phyloP scores from a whole-genome alignment of 108 stramenopile species.

The Cyclotella choctawhatcheeana region DNA sequence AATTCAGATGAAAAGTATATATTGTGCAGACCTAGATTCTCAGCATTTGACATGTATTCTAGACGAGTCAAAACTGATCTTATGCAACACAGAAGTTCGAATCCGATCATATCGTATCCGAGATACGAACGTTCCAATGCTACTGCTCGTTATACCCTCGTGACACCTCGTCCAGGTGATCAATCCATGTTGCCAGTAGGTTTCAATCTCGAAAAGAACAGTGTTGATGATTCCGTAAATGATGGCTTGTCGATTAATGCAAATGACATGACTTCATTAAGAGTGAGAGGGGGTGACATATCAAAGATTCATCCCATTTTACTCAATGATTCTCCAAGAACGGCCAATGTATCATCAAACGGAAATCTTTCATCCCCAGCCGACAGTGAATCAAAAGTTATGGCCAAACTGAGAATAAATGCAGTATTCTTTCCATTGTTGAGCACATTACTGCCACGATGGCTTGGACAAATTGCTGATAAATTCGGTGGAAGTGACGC shows the following conservation, averaged over 20 bases:
- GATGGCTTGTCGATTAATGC: constrained; percentile 25
- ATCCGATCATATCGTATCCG: constrained; percentile 60
- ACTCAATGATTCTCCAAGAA: constrained; percentile 39
- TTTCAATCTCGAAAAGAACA: constrained; percentile 50
- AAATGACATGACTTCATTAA: constrained; percentile 57
- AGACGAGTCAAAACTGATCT: constrained; percentile 51
- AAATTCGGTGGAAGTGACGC: constrained; percentile 44
- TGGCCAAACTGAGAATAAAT: constrained; percentile 51
- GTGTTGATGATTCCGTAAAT: constrained; percentile 11
- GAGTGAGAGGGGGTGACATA: constrained; percentile 73
- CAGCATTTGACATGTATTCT: constrained; percentile 80
- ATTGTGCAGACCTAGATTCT: constrained; percentile 79
- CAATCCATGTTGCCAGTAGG: constrained; percentile 62
- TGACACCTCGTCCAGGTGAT: constrained; percentile 53
- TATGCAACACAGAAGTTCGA: not conserved
- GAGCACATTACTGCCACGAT: constrained; percentile 79
- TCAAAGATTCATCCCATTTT: constrained; percentile 46
- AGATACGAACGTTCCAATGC: constrained; percentile 70
- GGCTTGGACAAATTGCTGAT: constrained; percentile 69
- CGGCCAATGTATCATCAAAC: not conserved
- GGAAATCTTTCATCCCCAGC: constrained; percentile 3
- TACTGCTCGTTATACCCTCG: constrained; percentile 60
- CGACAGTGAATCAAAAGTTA: constrained; percentile 1
- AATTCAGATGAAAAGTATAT: constrained; percentile 49
- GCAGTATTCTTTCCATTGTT: constrained; percentile 93